Conservation (phyloP, 352 stramenopile species). For the Pythium aphanidermatum region DNA sequence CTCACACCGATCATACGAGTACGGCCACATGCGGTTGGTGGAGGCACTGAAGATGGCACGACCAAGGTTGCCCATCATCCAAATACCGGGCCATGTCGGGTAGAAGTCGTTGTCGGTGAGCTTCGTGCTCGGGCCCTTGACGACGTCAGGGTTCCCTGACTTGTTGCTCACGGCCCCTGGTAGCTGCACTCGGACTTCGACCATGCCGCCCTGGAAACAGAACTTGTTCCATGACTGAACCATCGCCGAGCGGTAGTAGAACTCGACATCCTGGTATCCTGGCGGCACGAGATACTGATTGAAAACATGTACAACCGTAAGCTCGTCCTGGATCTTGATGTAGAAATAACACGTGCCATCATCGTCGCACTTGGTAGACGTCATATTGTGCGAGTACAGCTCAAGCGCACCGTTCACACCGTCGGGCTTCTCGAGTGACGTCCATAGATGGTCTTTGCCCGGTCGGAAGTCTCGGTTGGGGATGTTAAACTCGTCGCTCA, state of each 20-base stretch:
- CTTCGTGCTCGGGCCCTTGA: slow-evolving; percentile 19
- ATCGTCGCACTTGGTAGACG: slow-evolving; percentile 42
- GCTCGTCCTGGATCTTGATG: slow-evolving; percentile 47
- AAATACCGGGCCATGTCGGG: slow-evolving; percentile 85
- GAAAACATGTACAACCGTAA: slow-evolving; percentile 37
- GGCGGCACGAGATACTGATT: slow-evolving; percentile 51
- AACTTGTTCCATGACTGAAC: slow-evolving; percentile 92
- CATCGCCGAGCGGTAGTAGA: slow-evolving; percentile 63
- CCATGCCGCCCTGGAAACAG: slow-evolving; percentile 89
- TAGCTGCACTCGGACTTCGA: slow-evolving; percentile 83
- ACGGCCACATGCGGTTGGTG: slow-evolving; percentile 89
- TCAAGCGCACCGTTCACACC: slow-evolving; percentile 90
- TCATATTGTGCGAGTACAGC: slow-evolving; percentile 90
- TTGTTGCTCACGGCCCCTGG: slow-evolving; percentile 57
- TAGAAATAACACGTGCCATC: slow-evolving; percentile 53
- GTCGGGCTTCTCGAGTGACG: slow-evolving; percentile 92
- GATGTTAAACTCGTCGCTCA: slow-evolving; percentile 92
- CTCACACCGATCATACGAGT: slow-evolving; percentile 85
- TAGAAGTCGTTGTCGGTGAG: slow-evolving; percentile 21
- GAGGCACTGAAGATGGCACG: slow-evolving; percentile 39
- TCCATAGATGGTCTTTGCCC: slow-evolving; percentile 91
- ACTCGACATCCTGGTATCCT: slow-evolving; percentile 35
- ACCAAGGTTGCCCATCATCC: slow-evolving; percentile 30
- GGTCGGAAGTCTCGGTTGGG: slow-evolving; percentile 83
- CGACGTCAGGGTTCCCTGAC: slow-evolving; percentile 25